Evolutionary conservation across 257 asterid species (phyloP).

Genomic region (Cruciata laevipes): DNA sequence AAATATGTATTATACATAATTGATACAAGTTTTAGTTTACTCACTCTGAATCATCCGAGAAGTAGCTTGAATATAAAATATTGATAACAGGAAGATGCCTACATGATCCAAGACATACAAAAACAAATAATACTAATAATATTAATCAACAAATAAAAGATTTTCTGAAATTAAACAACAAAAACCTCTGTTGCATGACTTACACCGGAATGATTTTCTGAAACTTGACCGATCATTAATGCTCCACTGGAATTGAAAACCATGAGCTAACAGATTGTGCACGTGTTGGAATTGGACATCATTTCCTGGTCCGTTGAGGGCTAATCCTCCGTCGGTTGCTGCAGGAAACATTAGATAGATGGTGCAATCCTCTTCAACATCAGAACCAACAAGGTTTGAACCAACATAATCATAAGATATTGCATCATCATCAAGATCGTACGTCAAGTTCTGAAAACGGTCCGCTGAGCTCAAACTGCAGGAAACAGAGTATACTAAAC

Average conservation of each 20-base stretch:
- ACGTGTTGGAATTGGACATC: neutral
- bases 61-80: too few species aligned
- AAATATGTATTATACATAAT: too few species aligned
- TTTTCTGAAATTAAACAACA: too few species aligned
- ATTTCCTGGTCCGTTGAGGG: neutral
- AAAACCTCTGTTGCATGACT: too few species aligned
- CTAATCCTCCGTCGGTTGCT: neutral
- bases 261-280: neutral
- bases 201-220: too few species aligned
- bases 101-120: too few species aligned
- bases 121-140: too few species aligned
- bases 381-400: neutral
- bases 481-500: neutral
- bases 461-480: neutral
- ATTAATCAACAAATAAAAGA: too few species aligned
- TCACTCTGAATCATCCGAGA: too few species aligned
- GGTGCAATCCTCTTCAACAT: neutral
- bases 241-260: neutral
- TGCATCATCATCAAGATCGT: neutral
- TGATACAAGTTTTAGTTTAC: too few species aligned
- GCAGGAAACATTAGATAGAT: neutral
- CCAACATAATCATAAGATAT: neutral
- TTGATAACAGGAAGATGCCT: too few species aligned
- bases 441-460: too few species aligned
- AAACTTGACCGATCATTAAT: neutral